phyloP scores from a whole-genome alignment of 2,329 filamentous ascomycete genomes.

The Colletotrichum musae region DNA sequence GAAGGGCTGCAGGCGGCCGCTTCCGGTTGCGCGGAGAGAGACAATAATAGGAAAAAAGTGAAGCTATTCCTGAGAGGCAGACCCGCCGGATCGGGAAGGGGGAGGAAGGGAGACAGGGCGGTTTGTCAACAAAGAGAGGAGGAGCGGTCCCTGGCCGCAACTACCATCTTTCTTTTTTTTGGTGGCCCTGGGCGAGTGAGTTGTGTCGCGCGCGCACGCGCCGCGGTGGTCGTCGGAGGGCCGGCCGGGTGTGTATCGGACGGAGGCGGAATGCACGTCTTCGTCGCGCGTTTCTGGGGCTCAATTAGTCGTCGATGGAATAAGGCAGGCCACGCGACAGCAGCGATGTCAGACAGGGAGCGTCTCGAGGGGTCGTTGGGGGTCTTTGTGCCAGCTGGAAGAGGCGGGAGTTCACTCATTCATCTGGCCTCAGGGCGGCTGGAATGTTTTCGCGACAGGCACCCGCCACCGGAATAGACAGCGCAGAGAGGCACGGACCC shows the following conservation, averaged over 20 bases:
- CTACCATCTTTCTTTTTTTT: slow-evolving; percentile 32
- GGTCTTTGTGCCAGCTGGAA: slow-evolving; percentile 32
- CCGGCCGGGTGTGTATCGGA: not conserved
- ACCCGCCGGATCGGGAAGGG: slow-evolving; percentile 39
- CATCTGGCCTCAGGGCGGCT: slow-evolving; percentile 14
- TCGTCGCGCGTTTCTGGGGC: not conserved
- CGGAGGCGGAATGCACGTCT: slow-evolving; percentile 8
- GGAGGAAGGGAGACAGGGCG: slow-evolving; percentile 31
- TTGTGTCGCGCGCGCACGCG: slow-evolving; percentile 27
- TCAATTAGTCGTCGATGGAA: slow-evolving; percentile 13
- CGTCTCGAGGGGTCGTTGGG: slow-evolving; percentile 27
- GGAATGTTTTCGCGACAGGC: slow-evolving; percentile 41
- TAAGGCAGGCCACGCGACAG: slow-evolving; percentile 18
- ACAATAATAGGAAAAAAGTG: slow-evolving; percentile 23
- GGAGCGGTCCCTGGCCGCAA: slow-evolving; percentile 38
- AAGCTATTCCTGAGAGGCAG: slow-evolving; percentile 39
- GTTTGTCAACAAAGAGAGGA: slow-evolving; percentile 38
- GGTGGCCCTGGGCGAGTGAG: slow-evolving; percentile 21
- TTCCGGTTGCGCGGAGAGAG: slow-evolving; percentile 6
- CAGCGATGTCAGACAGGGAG: slow-evolving; percentile 19
- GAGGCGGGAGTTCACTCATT: slow-evolving; percentile 3
- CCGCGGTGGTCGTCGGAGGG: slow-evolving; percentile 15
- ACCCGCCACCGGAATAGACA: slow-evolving; percentile 24
- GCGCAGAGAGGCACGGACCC: slow-evolving; percentile 27
- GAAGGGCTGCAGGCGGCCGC: slow-evolving; percentile 11